Conservation (phyloP, 208 protist genomes). For the Borovskyia barvae region DNA sequence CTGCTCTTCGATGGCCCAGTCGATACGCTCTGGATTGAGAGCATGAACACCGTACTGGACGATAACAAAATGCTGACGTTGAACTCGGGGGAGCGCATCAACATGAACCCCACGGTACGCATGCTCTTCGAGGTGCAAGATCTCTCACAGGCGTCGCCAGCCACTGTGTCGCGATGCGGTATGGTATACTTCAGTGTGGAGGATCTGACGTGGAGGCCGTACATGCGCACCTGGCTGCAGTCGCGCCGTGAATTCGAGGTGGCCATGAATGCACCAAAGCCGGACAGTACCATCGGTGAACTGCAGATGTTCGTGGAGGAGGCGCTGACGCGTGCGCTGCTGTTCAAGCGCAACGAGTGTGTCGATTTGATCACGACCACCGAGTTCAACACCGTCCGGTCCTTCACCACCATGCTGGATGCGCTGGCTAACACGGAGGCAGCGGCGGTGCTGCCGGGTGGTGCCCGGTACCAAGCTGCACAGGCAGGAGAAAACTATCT, state of each 20-base stretch:
- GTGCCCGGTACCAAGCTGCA: slow-evolving; percentile 63
- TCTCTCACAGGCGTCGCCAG: slow-evolving; percentile 96
- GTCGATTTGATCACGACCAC: slow-evolving; percentile 90
- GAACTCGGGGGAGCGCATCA: slow-evolving; percentile 98
- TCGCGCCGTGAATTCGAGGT: slow-evolving; percentile 84
- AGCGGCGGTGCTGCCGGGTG: slow-evolving; percentile 60
- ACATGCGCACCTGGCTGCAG: slow-evolving; percentile 93
- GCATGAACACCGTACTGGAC: slow-evolving; percentile 99
- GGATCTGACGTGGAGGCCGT: slow-evolving; percentile 96
- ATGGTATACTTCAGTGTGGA: slow-evolving; percentile 97
- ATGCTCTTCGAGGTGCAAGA: slow-evolving; percentile 99
- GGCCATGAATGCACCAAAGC: slow-evolving; percentile 86
- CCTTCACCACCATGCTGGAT: slow-evolving; percentile 95
- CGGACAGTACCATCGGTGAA: slow-evolving; percentile 85
- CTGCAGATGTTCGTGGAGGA: slow-evolving; percentile 85
- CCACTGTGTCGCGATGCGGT: slow-evolving; percentile 98
- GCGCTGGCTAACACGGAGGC: slow-evolving; percentile 90
- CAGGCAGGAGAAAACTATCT: slow-evolving; percentile 89
- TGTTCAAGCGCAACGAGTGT: slow-evolving; percentile 82
- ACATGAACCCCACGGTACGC: slow-evolving; percentile 93
- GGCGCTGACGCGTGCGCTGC: slow-evolving; percentile 76
- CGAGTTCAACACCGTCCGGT: slow-evolving; percentile 86
- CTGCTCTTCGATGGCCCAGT: slow-evolving; percentile 98
- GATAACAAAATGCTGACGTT: slow-evolving; percentile 99
- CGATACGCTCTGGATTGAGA: slow-evolving; percentile 99